Conservation (phyloP, 441 rosid genomes). For the Macaranga tanarius region DNA sequence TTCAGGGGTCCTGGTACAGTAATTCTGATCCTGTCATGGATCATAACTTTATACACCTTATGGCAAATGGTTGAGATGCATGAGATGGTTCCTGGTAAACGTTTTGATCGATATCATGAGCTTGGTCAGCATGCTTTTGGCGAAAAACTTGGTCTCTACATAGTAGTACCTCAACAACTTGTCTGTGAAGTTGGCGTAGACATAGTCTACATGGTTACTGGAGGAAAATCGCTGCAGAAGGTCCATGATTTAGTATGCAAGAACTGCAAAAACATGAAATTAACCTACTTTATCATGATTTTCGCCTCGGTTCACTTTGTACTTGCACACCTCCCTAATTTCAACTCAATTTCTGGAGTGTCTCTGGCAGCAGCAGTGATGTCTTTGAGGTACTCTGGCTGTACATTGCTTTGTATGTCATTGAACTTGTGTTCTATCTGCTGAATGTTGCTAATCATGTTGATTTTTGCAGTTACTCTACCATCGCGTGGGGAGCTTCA, state of each 20-base stretch:
- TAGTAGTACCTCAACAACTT: constrained; percentile 79
- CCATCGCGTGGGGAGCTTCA: constrained; percentile 68
- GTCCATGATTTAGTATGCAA: constrained; percentile 51
- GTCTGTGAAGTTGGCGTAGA: constrained; percentile 61
- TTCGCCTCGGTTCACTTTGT: constrained; percentile 73
- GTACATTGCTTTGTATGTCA: not conserved
- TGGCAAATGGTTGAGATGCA: constrained; percentile 99
- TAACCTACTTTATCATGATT: constrained; percentile 63
- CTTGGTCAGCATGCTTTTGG: constrained; percentile 81
- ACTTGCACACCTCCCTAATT: constrained; percentile 74
- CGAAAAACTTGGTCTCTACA: constrained; percentile 72
- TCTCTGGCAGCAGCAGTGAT: constrained; percentile 80
- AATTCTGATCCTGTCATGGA: constrained; percentile 59
- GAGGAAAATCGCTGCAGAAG: constrained; percentile 79
- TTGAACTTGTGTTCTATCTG: not conserved
- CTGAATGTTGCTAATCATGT: not conserved
- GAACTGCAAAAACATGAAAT: constrained; percentile 44
- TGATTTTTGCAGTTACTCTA: constrained; percentile 53
- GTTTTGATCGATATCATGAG: constrained; percentile 84
- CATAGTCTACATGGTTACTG: constrained; percentile 85
- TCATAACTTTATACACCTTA: constrained; percentile 66
- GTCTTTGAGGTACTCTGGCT: constrained; percentile 57
- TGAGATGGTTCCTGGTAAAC: constrained; percentile 78
- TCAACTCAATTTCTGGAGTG: constrained; percentile 62
- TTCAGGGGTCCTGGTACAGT: constrained; percentile 77